Base-by-base conservation (phyloP, 192 early-diverging fungal species). In the Gonapodya prolifera region DNA sequence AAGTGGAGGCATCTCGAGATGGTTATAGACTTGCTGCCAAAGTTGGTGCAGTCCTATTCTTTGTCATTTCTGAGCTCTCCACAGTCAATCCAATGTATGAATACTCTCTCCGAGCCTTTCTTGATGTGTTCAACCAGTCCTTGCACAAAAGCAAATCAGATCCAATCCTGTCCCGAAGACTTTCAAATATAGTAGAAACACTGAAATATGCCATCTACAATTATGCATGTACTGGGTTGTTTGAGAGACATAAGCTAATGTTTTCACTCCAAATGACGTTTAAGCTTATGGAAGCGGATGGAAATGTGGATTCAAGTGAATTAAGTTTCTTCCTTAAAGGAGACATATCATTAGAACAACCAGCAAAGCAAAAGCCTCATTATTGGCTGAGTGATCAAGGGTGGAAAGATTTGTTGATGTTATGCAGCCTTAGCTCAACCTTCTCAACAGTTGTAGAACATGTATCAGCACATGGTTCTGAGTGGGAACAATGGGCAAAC, bases 11-110 rank as follows among this genome's bases (percentile, higher is more conserved):
- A 79, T 88, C 89, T 16, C 80, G 89, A 76, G 89, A 90, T 83
- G 89, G 89, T 75, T 90, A 88, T 74, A 80, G 89, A 34, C 89
- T 87, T 23, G 89, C 89, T 2, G 89, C 89, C 13, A 83, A 75
- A 31, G 84, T 86, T 1, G 89, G 89, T 2, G 82, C 81, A 35
- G 89, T 90, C 80, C 85, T 90, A 33, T 90, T 89, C 76, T 90
- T 89, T 80, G 79, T 90, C 80, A 89, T 90, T 83, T 87, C 89
- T 8, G 89, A 90, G 70, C 88, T 90, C 88, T 81, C 80, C 76
- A 89, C 88, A 86, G 87, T 90, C 34, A 89, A 89, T 61, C 83
- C 84, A 36, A 90, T 90, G 89, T 90, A 90, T 79, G 88, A 90
- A 76, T 87, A 86, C 28, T 87, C 88, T 2, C 81, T 90, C 18